Evolutionary conservation across 345 rosid species (phyloP).

Genomic region (Schrenkiella parvula): DNA sequence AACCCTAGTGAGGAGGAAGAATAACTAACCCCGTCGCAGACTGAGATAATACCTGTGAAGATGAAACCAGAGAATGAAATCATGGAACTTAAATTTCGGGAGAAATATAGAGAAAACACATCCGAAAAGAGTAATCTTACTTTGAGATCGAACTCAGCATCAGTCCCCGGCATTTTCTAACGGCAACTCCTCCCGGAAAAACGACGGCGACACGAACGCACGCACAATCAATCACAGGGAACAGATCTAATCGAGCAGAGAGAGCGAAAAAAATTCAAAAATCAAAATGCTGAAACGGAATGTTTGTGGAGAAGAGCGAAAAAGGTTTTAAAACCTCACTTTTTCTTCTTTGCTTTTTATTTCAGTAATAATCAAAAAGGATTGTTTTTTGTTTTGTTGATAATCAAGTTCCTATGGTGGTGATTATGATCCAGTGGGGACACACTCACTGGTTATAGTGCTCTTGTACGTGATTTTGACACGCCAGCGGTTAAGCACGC

Average conservation of each 20-base stretch:
- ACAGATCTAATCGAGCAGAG: conserved; percentile 31
- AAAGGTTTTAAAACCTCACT: conserved; percentile 4
- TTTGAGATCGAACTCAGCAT: conserved; percentile 53
- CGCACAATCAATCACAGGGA: not conserved
- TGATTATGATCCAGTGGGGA: conserved; percentile 1
- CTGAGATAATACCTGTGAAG: conserved; percentile 44
- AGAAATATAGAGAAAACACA: not conserved
- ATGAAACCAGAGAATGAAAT: not conserved
- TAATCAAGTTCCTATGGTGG: conserved; percentile 1
- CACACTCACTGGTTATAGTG: not conserved
- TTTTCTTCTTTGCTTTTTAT: conserved; percentile 21
- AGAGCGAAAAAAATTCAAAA: conserved; percentile 23
- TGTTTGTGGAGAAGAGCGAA: conserved; percentile 33
- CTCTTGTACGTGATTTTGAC: conserved; percentile 15
- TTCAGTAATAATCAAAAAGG: conserved; percentile 23
- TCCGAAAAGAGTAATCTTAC: conserved; percentile 34
- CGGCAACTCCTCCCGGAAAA: not conserved
- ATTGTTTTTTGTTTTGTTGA: not conserved
- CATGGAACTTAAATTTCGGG: not conserved
- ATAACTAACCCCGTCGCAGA: conserved; percentile 56
- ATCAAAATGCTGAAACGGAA: conserved; percentile 30
- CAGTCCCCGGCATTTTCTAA: conserved; percentile 52
- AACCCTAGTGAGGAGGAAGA: conserved; percentile 13
- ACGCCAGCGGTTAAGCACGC: not conserved
- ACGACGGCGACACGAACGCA: not conserved